Evolutionary conservation across 306 rosid species (phyloP), one percentile per base, ranked within the genome.

Genomic region (Citrullus amarus): DNA sequence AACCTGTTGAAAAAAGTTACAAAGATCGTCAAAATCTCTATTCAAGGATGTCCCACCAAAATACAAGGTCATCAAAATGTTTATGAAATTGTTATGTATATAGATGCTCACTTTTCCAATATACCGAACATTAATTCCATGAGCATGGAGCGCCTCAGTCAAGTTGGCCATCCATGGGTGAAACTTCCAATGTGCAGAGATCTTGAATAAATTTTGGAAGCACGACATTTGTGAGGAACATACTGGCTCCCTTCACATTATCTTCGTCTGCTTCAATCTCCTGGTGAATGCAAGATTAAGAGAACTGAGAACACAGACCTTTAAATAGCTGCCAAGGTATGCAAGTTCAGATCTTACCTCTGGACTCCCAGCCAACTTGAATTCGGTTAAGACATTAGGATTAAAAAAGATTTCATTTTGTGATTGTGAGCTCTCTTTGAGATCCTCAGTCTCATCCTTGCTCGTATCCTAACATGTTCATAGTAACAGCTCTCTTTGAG

Each of bases 121-220:
- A 76, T 96, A 92, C 67, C 99, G 99, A 86, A 96, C 86, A 84
- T 92, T 96, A 72, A 96, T 91, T 84, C 99, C 99, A 84, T 92
- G 97, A 79, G 98, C 99, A 86, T 96, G 99, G 58, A 96, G 92
- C 65, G 97, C 99, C 86, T 96, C 99, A 68, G 97, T 91, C 78
- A 96, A 79, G 99, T 96, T 92, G 99, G 67, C 99, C 98, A 85
- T 96, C 99, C 99, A 96, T 96, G 6, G 99, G 99, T 3, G 99
- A 96, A 80, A 96, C 97, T 93, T 96, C 99, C 75, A 96, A 97
- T 0, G 93, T 91, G 84, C 98, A 91, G 54, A 96, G 96, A 82
- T 96, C 99, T 92, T 96, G 98, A 76, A 96, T 83, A 77, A 96
- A 96, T 83, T 96, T 96, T 1, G 98, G 98, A 86, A 96, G 93